These are phyloP conservation scores for Polyporus tsugae DNA, from an alignment of 1,284 basidiomycete species.

Conservation along the genomic window DNA sequence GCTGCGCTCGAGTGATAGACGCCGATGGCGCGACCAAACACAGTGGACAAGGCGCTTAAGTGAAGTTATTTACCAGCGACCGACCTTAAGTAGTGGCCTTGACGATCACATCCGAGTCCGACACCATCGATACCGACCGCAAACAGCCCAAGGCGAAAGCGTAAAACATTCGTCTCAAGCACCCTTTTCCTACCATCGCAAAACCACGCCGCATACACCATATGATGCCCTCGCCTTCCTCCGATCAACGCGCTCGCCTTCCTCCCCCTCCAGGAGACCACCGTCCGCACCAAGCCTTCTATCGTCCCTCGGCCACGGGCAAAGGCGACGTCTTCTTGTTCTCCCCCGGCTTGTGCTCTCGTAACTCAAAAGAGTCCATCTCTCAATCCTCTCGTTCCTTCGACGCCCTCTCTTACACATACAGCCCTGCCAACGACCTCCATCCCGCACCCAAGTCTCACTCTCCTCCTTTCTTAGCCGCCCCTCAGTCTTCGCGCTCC, in stretches of 20 bases:
- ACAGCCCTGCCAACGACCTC: conserved; percentile 21
- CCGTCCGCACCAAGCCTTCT: conserved; percentile 12
- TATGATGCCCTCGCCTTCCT: conserved; percentile 16
- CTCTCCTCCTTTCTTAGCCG: conserved; percentile 20
- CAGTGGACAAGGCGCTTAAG: neutral
- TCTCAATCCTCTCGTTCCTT: conserved; percentile 25
- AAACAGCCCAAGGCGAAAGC: neutral
- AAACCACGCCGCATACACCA: conserved; percentile 21
- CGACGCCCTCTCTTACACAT: conserved; percentile 32
- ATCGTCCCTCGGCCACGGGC: conserved; percentile 16
- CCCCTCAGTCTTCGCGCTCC: conserved; percentile 16
- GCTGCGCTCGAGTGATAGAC: too few species aligned
- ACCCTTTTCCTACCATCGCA: neutral
- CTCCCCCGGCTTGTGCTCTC: conserved; percentile 29
- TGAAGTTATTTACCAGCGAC: too few species aligned
- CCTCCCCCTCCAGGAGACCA: neutral
- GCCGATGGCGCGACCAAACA: neutral
- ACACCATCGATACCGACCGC: neutral
- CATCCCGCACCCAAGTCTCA: neutral
- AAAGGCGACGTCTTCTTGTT: conserved; percentile 31
- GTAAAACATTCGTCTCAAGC: conserved; percentile 3
- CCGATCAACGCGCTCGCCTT: neutral
- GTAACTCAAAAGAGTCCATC: conserved; percentile 25
- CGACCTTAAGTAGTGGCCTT: neutral
- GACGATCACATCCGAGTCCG: neutral